Conservation (phyloP, 768 basidiomycete species). For the Phlegmacium glaucopus region DNA sequence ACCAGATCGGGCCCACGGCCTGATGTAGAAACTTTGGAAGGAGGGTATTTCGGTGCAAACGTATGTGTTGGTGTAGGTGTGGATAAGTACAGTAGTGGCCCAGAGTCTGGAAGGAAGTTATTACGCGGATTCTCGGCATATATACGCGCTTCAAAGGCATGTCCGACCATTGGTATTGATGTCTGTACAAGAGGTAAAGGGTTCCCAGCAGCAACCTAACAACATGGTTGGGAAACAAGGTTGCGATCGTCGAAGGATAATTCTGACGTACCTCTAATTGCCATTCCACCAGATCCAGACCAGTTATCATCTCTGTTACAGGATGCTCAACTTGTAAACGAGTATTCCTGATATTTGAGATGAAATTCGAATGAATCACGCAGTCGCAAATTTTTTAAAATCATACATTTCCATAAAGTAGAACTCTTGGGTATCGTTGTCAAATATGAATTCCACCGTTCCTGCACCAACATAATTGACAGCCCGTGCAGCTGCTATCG, state of each 20-base stretch:
- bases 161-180: conserved; percentile 82
- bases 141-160: conserved; percentile 93
- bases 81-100: conserved; percentile 74
- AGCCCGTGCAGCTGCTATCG: conserved; percentile 88
- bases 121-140: conserved; percentile 95
- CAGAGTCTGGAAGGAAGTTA: conserved; percentile 91
- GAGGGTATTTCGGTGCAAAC: conserved; percentile 51
- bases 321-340: conserved; percentile 88
- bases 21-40: conserved; percentile 18
- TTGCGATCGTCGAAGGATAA: neutral
- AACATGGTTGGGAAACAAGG: neutral
- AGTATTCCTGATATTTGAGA: conserved; percentile 60
- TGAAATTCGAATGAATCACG: neutral
- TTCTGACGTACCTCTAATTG: conserved; percentile 65
- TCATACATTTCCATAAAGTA: conserved; percentile 95
- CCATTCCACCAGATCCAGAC: conserved; percentile 93
- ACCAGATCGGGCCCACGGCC: conserved; percentile 18
- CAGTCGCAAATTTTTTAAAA: too few relatives aligned
- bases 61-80: conserved; percentile 71
- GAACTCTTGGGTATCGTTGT: conserved; percentile 82
- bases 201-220: conserved; percentile 84
- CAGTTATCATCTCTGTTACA: conserved; percentile 94
- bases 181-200: conserved; percentile 74
- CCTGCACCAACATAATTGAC: conserved; percentile 91
- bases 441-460: conserved; percentile 96